These are phyloP conservation scores for Goffeauzyma gilvescens DNA, from an alignment of 768 basidiomycete genomes.

Conservation along the genomic window DNA sequence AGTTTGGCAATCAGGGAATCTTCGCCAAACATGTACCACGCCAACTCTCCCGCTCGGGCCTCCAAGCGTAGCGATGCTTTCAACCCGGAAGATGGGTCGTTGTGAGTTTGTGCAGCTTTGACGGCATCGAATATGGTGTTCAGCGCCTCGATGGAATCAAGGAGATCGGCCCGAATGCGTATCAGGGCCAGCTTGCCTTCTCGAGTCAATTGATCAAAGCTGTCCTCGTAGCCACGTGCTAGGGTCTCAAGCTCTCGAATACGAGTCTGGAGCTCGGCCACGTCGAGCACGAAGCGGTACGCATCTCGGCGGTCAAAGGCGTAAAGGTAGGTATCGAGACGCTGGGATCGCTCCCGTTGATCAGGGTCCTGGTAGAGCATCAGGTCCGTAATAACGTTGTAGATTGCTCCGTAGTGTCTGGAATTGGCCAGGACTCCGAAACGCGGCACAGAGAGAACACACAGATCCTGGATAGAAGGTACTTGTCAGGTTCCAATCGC, in stretches of 20 bases:
- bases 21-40: conserved; percentile 69
- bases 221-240: conserved; percentile 30
- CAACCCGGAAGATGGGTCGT: conserved; percentile 43
- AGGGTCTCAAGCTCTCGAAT: conserved; percentile 41
- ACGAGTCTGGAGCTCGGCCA: conserved; percentile 43
- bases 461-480: conserved; percentile 44
- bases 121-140: conserved; percentile 58
- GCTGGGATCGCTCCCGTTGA: conserved; percentile 57
- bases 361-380: conserved; percentile 76
- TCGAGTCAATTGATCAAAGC: conserved; percentile 28
- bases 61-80: conserved; percentile 65
- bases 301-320: conserved; percentile 45
- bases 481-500: not conserved
- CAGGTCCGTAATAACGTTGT: conserved; percentile 67
- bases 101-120: conserved; percentile 59
- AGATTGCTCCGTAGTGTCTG: conserved; percentile 63
- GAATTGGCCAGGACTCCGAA: conserved; percentile 73
- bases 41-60: conserved; percentile 65
- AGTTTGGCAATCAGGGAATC: conserved; percentile 66
- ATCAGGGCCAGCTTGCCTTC: conserved; percentile 41
- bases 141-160: conserved; percentile 57
- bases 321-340: conserved; percentile 62
- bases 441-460: conserved; percentile 61
- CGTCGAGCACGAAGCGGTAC: conserved; percentile 20
- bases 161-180: conserved; percentile 52